A percentile compares a stretch with the other conserved stretches of the same genome.
Conservation (phyloP, 345 rosid species). For the Melaleuca alternifolia region DNA sequence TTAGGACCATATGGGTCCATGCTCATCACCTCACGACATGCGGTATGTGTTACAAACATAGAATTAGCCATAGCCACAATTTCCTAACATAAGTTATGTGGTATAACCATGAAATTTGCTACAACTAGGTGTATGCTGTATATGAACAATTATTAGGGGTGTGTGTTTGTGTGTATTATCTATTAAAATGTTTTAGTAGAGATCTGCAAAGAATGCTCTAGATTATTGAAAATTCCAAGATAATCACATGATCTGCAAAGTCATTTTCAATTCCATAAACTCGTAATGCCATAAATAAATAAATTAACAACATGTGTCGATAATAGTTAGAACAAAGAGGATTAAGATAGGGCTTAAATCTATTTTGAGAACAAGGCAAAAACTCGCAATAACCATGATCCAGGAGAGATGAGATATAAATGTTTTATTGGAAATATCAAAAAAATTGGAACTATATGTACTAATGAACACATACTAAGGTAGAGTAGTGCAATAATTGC, state of each 20-base stretch:
- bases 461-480: not conserved
- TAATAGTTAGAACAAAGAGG: not conserved
- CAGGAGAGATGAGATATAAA: not conserved
- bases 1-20: not conserved
- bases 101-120: not conserved
- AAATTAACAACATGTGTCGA: not conserved
- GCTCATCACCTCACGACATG: not conserved
- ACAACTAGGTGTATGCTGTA: not conserved
- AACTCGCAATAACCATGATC: not conserved
- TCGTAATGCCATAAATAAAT: not conserved
- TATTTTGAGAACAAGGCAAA: not conserved
- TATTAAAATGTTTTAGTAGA: not conserved
- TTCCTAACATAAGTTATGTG: not conserved
- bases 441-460: not conserved
- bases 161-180: not conserved
- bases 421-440: not conserved
- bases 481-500: not conserved
- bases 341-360: not conserved
- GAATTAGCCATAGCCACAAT: not conserved
- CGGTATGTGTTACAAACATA: not conserved
- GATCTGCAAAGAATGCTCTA: not conserved
- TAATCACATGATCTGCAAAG: not conserved
- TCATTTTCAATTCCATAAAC: not conserved
- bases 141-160: not conserved
- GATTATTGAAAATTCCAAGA: not conserved